These are phyloP conservation scores for Kluyveromyces wickerhamii DNA, from an alignment of 805 yeast species.

Conservation along the genomic window DNA sequence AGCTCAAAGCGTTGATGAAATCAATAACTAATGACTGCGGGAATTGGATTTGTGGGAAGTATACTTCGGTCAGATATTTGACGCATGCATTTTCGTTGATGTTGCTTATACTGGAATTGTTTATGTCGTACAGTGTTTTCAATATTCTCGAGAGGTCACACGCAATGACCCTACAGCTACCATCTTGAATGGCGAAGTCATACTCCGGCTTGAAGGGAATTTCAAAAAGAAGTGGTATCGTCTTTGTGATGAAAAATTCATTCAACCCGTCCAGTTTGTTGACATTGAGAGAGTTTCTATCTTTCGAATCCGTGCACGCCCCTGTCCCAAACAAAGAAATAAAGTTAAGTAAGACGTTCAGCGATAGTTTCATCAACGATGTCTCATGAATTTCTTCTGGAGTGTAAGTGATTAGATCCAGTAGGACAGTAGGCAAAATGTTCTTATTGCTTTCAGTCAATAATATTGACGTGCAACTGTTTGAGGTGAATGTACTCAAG, in stretches of 20 bases:
- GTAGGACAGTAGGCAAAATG: slow-evolving; percentile 51
- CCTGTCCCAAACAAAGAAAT: slow-evolving; percentile 62
- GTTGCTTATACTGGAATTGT: slow-evolving; percentile 13
- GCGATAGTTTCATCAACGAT: slow-evolving; percentile 56
- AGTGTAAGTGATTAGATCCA: slow-evolving; percentile 51
- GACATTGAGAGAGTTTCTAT: slow-evolving; percentile 39
- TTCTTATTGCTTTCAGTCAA: slow-evolving; percentile 58
- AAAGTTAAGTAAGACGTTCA: slow-evolving; percentile 60
- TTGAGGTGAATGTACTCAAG: slow-evolving; percentile 61
- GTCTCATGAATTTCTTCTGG: slow-evolving; percentile 59
- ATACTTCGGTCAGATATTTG: slow-evolving; percentile 43
- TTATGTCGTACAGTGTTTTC: slow-evolving; percentile 45
- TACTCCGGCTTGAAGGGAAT: slow-evolving; percentile 62
- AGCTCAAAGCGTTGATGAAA: slow-evolving; percentile 51
- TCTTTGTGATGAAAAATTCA: slow-evolving; percentile 57
- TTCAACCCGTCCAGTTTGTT: slow-evolving; percentile 59
- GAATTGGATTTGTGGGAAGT: slow-evolving; percentile 46
- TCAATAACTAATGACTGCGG: slow-evolving; percentile 53
- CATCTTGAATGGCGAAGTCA: slow-evolving; percentile 63
- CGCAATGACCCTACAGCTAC: slow-evolving; percentile 65
- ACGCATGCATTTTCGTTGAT: slow-evolving; percentile 25
- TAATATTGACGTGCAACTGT: slow-evolving; percentile 72
- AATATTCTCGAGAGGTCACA: slow-evolving; percentile 67
- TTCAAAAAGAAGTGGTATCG: slow-evolving; percentile 64
- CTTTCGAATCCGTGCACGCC: slow-evolving; percentile 51